Conservation (phyloP, 1,139 yeast genomes). For the Candida dubliniensis region DNA sequence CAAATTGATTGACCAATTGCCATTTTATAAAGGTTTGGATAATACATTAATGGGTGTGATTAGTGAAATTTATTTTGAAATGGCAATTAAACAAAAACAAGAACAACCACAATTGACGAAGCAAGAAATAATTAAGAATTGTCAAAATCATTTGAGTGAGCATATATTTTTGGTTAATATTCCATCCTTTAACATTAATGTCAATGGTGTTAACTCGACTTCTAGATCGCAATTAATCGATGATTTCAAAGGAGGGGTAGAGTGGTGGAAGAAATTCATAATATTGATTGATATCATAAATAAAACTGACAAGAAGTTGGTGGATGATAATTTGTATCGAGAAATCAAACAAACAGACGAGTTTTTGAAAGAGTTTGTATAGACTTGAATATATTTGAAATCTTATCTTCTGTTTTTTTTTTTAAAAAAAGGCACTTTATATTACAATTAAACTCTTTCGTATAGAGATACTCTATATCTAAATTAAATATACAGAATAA, state of each 20-base stretch:
- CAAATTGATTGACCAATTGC: slow-evolving; percentile 53
- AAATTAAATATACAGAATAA: too few species aligned
- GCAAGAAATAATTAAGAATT: slow-evolving; percentile 28
- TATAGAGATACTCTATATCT: too few species aligned
- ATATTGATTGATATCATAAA: slow-evolving; percentile 37
- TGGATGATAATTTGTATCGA: slow-evolving; percentile 32
- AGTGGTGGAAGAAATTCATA: slow-evolving; percentile 44
- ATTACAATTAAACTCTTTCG: too few species aligned
- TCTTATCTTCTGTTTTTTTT: too few species aligned
- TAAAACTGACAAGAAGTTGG: slow-evolving; percentile 33
- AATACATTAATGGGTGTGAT: slow-evolving; percentile 47
- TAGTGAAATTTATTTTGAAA: slow-evolving; percentile 44
- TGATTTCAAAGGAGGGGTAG: slow-evolving; percentile 43
- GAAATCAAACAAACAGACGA: slow-evolving; percentile 42
- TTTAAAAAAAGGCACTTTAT: not conserved
- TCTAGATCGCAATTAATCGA: slow-evolving; percentile 34
- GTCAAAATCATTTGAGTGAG: slow-evolving; percentile 39
- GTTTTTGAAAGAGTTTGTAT: slow-evolving; percentile 36
- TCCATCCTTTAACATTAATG: slow-evolving; percentile 43
- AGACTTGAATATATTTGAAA: not conserved
- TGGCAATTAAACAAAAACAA: slow-evolving; percentile 32
- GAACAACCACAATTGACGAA: slow-evolving; percentile 15
- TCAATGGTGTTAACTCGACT: slow-evolving; percentile 43
- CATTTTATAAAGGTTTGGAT: slow-evolving; percentile 54
- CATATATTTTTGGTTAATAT: slow-evolving; percentile 41